A percentile compares a stretch with the other conserved stretches of the same genome.
These are phyloP conservation scores for Saturnispora kantuleensis DNA, from an alignment of 805 yeast genomes.

Conservation along the genomic window DNA sequence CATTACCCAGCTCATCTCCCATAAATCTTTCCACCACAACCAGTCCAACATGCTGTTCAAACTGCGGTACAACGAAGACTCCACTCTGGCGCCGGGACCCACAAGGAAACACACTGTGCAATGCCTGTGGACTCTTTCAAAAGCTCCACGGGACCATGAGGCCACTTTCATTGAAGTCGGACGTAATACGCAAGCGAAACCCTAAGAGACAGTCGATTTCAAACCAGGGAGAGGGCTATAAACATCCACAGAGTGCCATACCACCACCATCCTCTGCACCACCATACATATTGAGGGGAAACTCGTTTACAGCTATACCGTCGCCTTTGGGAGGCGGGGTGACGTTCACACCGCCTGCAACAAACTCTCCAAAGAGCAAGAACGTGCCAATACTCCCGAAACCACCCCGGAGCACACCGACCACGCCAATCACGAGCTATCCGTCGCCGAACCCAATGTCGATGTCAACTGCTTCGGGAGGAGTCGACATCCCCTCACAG, in stretches of 20 bases:
- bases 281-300: background rate
- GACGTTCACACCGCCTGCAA: conserved; percentile 3
- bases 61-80: conserved; percentile 50
- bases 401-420: conserved; percentile 20
- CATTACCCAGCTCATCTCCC: conserved; percentile 4
- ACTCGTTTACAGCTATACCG: conserved; percentile 6
- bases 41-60: conserved; percentile 29
- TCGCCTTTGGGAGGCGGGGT: conserved; percentile 1
- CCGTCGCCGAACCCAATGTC: conserved; percentile 1
- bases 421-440: conserved; percentile 17
- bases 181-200: conserved; percentile 57
- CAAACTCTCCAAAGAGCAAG: conserved; percentile 14
- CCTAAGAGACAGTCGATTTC: conserved; percentile 31
- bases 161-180: conserved; percentile 53
- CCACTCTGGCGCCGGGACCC: conserved; percentile 57
- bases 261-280: no score
- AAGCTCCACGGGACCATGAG: conserved; percentile 55
- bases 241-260: conserved; percentile 5
- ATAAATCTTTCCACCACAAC: background rate
- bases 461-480: background rate
- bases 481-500: conserved; percentile 12
- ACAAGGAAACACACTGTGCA: conserved; percentile 49
- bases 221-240: conserved; percentile 14
- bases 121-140: conserved; percentile 54
- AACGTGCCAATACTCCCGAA: conserved; percentile 29